A percentile compares a stretch with the other conserved stretches of the same genome.
phyloP scores from a whole-genome alignment of 2,329 filamentous ascomycete genomes.

The Fusarium heterosporum region DNA sequence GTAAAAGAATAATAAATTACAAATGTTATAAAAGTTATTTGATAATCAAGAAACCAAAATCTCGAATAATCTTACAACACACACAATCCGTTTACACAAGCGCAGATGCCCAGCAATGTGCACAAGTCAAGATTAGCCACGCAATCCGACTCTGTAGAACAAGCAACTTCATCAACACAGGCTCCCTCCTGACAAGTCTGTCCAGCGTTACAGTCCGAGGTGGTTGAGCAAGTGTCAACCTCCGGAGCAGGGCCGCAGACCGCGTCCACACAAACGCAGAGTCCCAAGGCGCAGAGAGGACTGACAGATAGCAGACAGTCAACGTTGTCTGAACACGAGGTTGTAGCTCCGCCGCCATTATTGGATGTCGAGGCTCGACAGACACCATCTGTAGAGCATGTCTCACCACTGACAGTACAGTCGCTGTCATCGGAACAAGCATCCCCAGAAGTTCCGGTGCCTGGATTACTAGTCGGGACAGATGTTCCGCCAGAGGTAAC shows the following conservation, averaged over 20 bases:
- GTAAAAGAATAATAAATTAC: neutral
- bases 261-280: constrained; percentile 27
- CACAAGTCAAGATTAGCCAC: neutral
- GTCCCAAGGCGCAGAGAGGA: constrained; percentile 23
- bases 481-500: neutral
- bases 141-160: neutral
- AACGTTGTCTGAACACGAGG: neutral
- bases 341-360: neutral
- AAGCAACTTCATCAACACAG: constrained; percentile 7
- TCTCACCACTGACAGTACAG: constrained; percentile 12
- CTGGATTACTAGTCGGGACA: neutral
- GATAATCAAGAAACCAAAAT: neutral
- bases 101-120: neutral
- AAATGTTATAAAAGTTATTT: neutral
- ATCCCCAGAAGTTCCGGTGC: neutral
- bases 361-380: neutral
- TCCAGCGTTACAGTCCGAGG: neutral
- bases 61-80: neutral
- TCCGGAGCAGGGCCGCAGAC: constrained; percentile 8
- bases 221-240: neutral
- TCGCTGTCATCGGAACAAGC: constrained; percentile 1
- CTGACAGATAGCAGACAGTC: constrained; percentile 21
- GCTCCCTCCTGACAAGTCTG: constrained; percentile 12
- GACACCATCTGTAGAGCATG: constrained; percentile 4
- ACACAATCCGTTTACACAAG: constrained; percentile 11